Conservation (phyloP, 108 stramenopile species). For the Fragilaria radians region DNA sequence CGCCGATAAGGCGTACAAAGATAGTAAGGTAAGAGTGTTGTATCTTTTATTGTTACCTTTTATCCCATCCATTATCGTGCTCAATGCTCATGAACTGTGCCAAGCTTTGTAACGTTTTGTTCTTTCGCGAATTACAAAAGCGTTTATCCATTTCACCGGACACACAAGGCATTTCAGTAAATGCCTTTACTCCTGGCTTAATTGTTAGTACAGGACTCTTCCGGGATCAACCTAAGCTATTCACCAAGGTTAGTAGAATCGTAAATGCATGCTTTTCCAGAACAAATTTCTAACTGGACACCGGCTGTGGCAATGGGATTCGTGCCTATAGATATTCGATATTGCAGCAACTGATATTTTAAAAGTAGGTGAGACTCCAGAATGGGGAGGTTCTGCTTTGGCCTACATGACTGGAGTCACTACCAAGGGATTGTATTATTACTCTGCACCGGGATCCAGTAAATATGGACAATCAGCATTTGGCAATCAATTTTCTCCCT, state of each 20-base stretch:
- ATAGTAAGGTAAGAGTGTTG: constrained; percentile 36
- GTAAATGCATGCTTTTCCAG: background rate
- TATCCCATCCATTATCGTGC: background rate
- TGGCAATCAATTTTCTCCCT: constrained; percentile 55
- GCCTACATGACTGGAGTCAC: constrained; percentile 57
- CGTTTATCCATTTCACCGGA: constrained; percentile 27
- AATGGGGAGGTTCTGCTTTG: constrained; percentile 75
- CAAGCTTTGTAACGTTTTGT: constrained; percentile 81
- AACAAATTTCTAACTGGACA: constrained; percentile 9
- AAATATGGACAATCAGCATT: constrained; percentile 75
- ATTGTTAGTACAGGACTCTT: constrained; percentile 79
- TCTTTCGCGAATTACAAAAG: constrained; percentile 71
- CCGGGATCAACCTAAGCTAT: constrained; percentile 82
- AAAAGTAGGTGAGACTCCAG: constrained; percentile 57
- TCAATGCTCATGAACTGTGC: background rate
- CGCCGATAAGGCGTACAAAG: constrained; percentile 90
- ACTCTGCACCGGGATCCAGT: constrained; percentile 55
- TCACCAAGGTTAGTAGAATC: constrained; percentile 38
- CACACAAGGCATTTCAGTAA: constrained; percentile 46
- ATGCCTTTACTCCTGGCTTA: constrained; percentile 76
- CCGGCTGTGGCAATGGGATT: constrained; percentile 1
- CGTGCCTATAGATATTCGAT: constrained; percentile 31
- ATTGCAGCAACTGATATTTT: constrained; percentile 57
- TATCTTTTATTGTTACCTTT: background rate
- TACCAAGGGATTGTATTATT: constrained; percentile 48